These are phyloP conservation scores for Megacollybia marginata DNA, from an alignment of 768 basidiomycete species.

Conservation along the genomic window DNA sequence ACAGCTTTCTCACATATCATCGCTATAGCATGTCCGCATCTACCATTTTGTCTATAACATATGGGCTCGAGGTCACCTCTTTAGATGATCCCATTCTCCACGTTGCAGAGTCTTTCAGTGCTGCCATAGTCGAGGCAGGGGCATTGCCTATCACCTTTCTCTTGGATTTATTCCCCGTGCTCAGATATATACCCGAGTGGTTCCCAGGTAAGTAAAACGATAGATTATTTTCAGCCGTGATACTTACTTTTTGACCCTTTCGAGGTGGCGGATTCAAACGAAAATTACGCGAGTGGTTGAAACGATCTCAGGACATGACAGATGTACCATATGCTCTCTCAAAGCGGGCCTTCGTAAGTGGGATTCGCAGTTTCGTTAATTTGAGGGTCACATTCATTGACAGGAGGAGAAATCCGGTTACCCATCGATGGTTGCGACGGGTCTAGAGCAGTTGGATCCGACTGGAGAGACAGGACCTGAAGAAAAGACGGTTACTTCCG, in stretches of 20 bases:
- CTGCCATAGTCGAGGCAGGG: background rate
- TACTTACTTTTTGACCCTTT: background rate
- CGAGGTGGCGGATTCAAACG: background rate
- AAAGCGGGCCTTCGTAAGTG: background rate
- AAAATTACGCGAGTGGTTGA: background rate
- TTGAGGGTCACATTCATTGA: background rate
- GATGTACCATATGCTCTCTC: background rate
- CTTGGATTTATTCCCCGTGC: background rate
- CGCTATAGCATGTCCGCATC: background rate
- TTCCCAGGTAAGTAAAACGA: background rate
- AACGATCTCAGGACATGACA: background rate
- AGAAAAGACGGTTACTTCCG: background rate
- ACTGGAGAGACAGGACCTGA: background rate
- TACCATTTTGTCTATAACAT: background rate
- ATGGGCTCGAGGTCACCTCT: background rate
- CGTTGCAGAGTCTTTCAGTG: background rate
- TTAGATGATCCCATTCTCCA: background rate
- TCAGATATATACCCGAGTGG: background rate
- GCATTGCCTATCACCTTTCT: background rate
- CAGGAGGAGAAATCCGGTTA: background rate
- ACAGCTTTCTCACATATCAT: no score
- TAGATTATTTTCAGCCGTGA: background rate
- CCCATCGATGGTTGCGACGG: background rate
- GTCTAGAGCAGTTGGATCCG: background rate
- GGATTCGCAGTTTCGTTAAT: background rate